Percentiles rank a stretch among this genome's conserved stretches.
Evolutionary conservation across 805 yeast species (phyloP).

Genomic region (Cyberlindnera galapagoensis): DNA sequence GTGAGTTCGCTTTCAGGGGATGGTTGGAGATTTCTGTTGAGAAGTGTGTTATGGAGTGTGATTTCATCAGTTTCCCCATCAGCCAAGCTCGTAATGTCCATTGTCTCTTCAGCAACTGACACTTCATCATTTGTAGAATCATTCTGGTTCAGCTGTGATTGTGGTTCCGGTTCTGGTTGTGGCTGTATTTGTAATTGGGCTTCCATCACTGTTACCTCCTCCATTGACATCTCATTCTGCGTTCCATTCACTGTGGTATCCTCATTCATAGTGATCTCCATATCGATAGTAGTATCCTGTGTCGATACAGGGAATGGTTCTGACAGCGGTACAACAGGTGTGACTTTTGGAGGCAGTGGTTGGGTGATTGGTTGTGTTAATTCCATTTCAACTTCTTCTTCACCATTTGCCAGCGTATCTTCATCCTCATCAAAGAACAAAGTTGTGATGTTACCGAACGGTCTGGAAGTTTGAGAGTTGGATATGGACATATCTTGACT

Average conservation of each 20-base stretch:
- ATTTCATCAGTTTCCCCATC: conserved; percentile 9
- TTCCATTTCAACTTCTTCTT: conserved; percentile 21
- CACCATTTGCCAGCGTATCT: conserved; percentile 9
- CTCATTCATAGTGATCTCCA: neutral
- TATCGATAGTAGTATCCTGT: neutral
- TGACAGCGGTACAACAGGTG: too few relatives aligned
- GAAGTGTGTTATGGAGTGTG: conserved; percentile 18
- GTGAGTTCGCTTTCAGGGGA: neutral
- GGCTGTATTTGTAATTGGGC: too few relatives aligned
- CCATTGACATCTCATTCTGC: neutral
- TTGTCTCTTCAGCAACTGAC: conserved; percentile 9
- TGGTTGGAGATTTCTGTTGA: conserved; percentile 11
- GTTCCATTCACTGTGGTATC: neutral
- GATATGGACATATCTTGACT: conserved; percentile 1
- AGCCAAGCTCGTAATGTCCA: conserved; percentile 12
- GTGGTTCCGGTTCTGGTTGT: too few relatives aligned
- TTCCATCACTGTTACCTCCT: neutral
- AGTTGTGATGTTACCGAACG: conserved; percentile 22
- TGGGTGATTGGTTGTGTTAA: conserved; percentile 18
- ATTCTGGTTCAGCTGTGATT: too few relatives aligned
- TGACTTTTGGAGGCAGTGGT: neutral
- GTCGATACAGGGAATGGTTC: neutral
- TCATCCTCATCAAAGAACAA: conserved; percentile 21
- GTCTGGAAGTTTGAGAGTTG: conserved; percentile 10
- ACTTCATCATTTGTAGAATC: too few relatives aligned